Evolutionary conservation across 495 filamentous ascomycete genomes (phyloP).

Genomic region (Coniosporium apollinis): DNA sequence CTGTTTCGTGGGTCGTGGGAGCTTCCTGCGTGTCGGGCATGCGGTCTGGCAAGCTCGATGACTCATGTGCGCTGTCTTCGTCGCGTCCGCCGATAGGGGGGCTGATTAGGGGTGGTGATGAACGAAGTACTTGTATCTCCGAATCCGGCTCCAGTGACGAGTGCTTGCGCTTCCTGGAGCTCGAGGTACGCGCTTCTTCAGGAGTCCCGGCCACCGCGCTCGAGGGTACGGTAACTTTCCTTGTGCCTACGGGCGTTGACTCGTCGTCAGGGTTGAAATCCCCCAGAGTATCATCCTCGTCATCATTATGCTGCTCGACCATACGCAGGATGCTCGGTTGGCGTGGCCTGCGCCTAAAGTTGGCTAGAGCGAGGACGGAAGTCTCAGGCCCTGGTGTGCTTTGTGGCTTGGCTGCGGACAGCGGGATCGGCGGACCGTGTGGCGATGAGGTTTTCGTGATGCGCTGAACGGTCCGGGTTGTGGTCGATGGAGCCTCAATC

Average conservation of each 20-base stretch:
- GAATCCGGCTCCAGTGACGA: constrained; percentile 5
- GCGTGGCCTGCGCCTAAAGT: constrained; percentile 47
- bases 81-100: no score
- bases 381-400: constrained; percentile 31
- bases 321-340: constrained; percentile 53
- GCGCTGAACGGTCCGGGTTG: no score
- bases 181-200: constrained; percentile 7
- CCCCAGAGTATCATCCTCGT: constrained; percentile 30
- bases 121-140: constrained; percentile 16
- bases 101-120: constrained; percentile 12
- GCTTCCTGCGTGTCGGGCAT: no score
- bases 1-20: no score
- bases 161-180: constrained; percentile 24
- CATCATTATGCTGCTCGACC: constrained; percentile 28
- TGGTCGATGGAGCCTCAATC: no score
- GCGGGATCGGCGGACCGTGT: no score
- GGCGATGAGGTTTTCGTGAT: no score
- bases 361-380: constrained; percentile 32
- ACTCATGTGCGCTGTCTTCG: no score
- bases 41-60: no score
- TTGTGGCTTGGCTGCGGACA: constrained; percentile 6
- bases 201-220: background rate
- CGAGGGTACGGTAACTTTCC: constrained; percentile 5
- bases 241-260: constrained; percentile 42
- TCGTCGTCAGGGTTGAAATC: constrained; percentile 47